These are phyloP conservation scores for Kluyveromyces marxianus DNA, from an alignment of 1,139 yeast genomes.

Conservation along the genomic window DNA sequence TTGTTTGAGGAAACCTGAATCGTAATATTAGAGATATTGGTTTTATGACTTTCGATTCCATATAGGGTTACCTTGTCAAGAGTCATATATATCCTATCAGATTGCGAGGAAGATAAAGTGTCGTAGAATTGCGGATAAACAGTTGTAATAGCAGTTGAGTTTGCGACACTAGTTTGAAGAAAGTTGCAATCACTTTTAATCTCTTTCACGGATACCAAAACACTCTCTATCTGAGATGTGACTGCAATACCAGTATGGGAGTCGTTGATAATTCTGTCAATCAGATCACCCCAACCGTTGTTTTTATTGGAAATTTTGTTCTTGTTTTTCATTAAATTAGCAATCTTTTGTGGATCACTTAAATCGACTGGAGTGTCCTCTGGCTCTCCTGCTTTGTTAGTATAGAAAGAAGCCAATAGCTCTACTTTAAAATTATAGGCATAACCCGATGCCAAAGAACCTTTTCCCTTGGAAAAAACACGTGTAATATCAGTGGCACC, in stretches of 20 bases:
- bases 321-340: constrained; percentile 7
- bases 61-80: constrained; percentile 43
- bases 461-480: constrained; percentile 60
- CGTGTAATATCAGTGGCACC: constrained; percentile 85
- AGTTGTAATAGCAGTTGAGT: constrained; percentile 36
- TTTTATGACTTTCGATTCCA: constrained; percentile 11
- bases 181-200: constrained; percentile 46
- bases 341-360: constrained; percentile 2
- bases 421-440: constrained; percentile 67
- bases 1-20: constrained; percentile 40
- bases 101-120: constrained; percentile 46
- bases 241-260: constrained; percentile 73
- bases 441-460: constrained; percentile 48
- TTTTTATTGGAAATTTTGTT: constrained; percentile 34
- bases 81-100: constrained; percentile 54
- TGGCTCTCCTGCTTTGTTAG: neutral
- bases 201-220: constrained; percentile 68
- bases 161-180: constrained; percentile 8
- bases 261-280: constrained; percentile 72
- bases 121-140: constrained; percentile 59
- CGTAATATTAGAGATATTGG: constrained; percentile 35
- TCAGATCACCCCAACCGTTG: constrained; percentile 86
- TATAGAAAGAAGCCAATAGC: constrained; percentile 50
- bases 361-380: neutral
- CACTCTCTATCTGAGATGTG: constrained; percentile 72